phyloP scores from a whole-genome alignment of 805 yeast species.

The Candida cerambycidarum region DNA sequence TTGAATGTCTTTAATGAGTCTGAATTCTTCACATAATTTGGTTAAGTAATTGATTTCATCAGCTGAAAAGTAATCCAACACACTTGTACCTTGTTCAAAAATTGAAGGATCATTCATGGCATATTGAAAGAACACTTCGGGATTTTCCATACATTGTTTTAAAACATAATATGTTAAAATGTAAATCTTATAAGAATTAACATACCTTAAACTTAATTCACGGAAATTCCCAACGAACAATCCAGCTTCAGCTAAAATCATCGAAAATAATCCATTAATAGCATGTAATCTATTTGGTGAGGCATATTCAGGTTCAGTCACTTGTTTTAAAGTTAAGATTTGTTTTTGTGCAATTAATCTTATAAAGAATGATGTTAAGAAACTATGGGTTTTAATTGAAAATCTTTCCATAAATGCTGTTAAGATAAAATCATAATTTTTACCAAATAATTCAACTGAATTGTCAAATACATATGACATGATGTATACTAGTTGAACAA shows the following conservation, averaged over 20 bases:
- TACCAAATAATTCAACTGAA: constrained; percentile 41
- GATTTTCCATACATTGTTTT: constrained; percentile 42
- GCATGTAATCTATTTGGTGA: constrained; percentile 28
- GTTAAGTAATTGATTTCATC: constrained; percentile 36
- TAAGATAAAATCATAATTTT: constrained; percentile 35
- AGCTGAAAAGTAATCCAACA: constrained; percentile 36
- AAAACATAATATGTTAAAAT: constrained; percentile 42
- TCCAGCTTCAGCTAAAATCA: constrained; percentile 38
- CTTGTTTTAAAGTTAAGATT: constrained; percentile 23
- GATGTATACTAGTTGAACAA: constrained; percentile 42
- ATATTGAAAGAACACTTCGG: constrained; percentile 35
- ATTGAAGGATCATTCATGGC: constrained; percentile 25
- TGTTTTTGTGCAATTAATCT: constrained; percentile 39
- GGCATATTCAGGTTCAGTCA: constrained; percentile 14
- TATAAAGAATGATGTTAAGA: constrained; percentile 38
- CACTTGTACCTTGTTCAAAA: constrained; percentile 37
- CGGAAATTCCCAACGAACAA: constrained; percentile 44
- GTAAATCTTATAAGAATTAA: constrained; percentile 41
- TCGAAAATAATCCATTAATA: constrained; percentile 30
- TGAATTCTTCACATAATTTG: constrained; percentile 39
- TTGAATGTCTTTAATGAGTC: constrained; percentile 34
- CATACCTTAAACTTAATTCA: constrained; percentile 35
- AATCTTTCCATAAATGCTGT: constrained; percentile 38
- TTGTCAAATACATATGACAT: constrained; percentile 44
- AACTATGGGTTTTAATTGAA: constrained; percentile 42